Evolutionary conservation across 1,139 yeast genomes (phyloP).

Genomic region (Kodamaea alishanica): DNA sequence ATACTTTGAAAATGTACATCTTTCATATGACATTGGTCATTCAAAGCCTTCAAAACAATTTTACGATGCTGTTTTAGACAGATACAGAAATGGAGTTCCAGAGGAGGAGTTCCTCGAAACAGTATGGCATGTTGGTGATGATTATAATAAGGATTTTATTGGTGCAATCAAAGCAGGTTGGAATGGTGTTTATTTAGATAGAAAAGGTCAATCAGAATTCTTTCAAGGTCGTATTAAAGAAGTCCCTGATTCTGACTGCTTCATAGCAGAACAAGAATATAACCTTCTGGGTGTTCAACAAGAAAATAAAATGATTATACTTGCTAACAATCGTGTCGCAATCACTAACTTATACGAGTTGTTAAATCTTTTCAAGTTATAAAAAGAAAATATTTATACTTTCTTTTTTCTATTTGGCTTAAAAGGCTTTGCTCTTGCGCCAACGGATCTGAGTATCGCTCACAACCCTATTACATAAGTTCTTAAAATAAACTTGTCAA

Average conservation of each 20-base stretch:
- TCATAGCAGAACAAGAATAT: conserved; percentile 7
- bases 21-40: conserved; percentile 53
- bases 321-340: conserved; percentile 38
- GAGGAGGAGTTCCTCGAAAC: conserved; percentile 13
- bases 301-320: conserved; percentile 9
- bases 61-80: conserved; percentile 37
- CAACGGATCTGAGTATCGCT: no score
- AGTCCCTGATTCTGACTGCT: conserved; percentile 10
- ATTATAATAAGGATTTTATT: conserved; percentile 47
- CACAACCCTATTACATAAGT: no score
- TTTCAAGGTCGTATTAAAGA: conserved; percentile 11
- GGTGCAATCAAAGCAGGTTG: conserved; percentile 57
- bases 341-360: conserved; percentile 27
- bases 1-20: conserved; percentile 41
- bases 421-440: no score
- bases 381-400: no score
- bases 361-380: conserved; percentile 15
- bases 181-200: conserved; percentile 55
- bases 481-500: no score
- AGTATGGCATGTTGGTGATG: conserved; percentile 70
- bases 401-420: no score
- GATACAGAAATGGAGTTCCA: conserved; percentile 6
- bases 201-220: conserved; percentile 27
- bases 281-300: conserved; percentile 4
- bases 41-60: conserved; percentile 51